Base-by-base conservation (phyloP, 805 yeast genomes). In the Komagataella pastoris region DNA sequence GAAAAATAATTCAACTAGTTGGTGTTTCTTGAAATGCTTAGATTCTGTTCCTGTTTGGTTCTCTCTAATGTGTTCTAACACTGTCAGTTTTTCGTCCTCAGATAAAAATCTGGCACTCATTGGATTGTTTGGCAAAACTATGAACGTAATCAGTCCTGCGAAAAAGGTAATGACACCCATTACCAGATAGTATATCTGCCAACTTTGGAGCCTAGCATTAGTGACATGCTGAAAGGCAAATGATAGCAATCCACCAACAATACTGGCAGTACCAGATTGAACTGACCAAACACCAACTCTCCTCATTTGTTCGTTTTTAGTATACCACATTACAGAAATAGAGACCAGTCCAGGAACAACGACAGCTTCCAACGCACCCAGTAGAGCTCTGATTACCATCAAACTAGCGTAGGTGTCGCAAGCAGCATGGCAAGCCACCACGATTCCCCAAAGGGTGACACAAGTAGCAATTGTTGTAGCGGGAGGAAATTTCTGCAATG, bases 11-110 rank as follows among this genome's bases (percentile, higher is more conserved):
- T 81, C 86, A 30, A 61, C 64, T 44, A 80, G 66, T 60, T 81
- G 87, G 52, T 72, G 61, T 63, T 62, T 61, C 59, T 80, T 81
- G 68, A 78, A 76, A 50, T 67, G 67, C 56, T 65, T 74, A 58
- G 72, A 76, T 51, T 83, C 85, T 59, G 75, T 77, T 36, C 85
- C 86, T 55, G 79, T 81, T 57, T 77, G 75, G 60, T 80, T 80
- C 4, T 58, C 59, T 59, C 83, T 74, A 54, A 82, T 76, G 58
- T 85, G 71, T 59, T 77, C 79, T 17, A 81, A 75, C 17, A 76
- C 76, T 61, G 69, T 61, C 12, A 61, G 53, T 58, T 68, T 72
- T 58, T 77, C 84, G 51, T 71, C 68, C 14, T 71, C 73, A 24
- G 61, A 67, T 56, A 77, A 61, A 56, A 72, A 76, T 72, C 77